These are phyloP conservation scores for Penicillium atrosanguineum DNA, from an alignment of 495 filamentous ascomycete species.

Conservation along the genomic window DNA sequence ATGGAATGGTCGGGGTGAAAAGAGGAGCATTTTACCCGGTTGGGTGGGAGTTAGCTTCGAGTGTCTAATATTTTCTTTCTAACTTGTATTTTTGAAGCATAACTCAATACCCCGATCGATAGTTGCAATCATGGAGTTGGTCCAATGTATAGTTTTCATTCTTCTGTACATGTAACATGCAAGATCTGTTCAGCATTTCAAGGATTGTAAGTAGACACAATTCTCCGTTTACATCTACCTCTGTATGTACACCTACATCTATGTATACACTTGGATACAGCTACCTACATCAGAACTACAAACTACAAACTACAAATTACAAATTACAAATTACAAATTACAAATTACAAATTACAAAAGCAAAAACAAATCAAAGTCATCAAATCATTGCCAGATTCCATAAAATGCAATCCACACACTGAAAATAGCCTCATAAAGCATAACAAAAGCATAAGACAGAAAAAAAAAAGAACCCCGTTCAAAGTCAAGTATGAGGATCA, in stretches of 20 bases:
- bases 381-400: not conserved
- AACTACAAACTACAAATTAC: too few species aligned
- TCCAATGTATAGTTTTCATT: not conserved
- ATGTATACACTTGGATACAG: too few species aligned
- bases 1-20: not conserved
- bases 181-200: too few species aligned
- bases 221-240: too few species aligned
- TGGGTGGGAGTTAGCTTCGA: not conserved
- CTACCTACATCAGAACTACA: too few species aligned
- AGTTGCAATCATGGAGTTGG: not conserved
- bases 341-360: too few species aligned
- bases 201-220: too few species aligned
- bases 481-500: not conserved
- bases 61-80: not conserved
- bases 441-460: slow-evolving; percentile 3
- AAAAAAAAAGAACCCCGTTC: not conserved
- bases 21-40: not conserved
- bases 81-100: not conserved
- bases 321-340: not conserved
- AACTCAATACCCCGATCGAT: not conserved
- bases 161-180: too few species aligned
- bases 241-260: too few species aligned
- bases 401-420: not conserved
- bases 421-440: not conserved
- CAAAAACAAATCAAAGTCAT: not conserved